phyloP scores from a whole-genome alignment of 495 filamentous ascomycete genomes.

The Saxophila tyrrhenica region DNA sequence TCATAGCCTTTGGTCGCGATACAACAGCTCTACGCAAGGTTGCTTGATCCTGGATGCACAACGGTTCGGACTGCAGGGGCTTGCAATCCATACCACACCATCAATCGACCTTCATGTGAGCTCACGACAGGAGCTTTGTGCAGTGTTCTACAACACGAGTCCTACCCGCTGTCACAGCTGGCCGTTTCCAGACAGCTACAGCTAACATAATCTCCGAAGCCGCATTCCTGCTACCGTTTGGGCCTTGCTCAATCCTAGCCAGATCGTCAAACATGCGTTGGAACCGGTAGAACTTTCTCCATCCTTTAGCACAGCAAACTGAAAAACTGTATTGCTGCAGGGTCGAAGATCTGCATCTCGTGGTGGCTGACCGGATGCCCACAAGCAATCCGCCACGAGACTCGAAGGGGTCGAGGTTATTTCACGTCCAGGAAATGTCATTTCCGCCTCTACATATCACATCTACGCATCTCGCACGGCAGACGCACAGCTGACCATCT shows the following conservation, averaged over 20 bases:
- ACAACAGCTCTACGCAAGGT: too few species aligned
- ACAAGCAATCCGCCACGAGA: neutral
- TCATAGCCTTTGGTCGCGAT: too few species aligned
- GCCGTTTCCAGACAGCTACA: neutral
- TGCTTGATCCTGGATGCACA: too few species aligned
- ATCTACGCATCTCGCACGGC: neutral
- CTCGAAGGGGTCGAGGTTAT: neutral
- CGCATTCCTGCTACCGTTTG: neutral
- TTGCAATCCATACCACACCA: too few species aligned
- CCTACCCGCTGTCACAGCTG: neutral
- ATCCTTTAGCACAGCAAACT: neutral
- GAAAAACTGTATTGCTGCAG: neutral
- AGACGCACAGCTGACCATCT: neutral
- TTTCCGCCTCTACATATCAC: neutral
- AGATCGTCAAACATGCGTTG: neutral
- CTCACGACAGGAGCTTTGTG: neutral
- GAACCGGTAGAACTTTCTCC: neutral
- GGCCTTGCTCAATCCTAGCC: neutral
- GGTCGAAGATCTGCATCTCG: neutral
- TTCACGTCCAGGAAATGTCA: neutral
- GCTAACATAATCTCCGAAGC: neutral
- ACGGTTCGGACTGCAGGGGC: too few species aligned
- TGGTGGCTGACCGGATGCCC: neutral
- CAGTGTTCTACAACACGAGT: neutral
- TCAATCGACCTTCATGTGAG: neutral